phyloP scores from a whole-genome alignment of 1,284 basidiomycete species.

The Leccinum fallax region DNA sequence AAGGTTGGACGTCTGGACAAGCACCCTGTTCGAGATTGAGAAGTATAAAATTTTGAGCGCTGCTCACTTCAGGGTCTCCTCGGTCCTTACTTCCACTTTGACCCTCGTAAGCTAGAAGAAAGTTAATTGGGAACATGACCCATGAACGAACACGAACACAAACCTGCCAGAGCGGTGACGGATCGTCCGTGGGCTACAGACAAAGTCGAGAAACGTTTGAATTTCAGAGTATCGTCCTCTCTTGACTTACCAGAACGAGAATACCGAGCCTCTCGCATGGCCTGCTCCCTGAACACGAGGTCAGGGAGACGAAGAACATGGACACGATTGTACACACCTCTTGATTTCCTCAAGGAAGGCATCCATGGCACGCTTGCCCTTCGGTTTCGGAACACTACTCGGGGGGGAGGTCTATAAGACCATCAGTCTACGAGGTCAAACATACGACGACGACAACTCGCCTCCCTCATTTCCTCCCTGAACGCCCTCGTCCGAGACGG shows the following conservation, averaged over 20 bases:
- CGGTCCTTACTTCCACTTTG: conserved; percentile 88
- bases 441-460: conserved; percentile 10
- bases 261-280: conserved; percentile 82
- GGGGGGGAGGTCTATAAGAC: conserved; percentile 54
- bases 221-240: not conserved
- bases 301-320: not conserved
- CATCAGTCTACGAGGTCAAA: conserved; percentile 4
- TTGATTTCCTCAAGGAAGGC: conserved; percentile 93
- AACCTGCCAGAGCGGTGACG: conserved; percentile 85
- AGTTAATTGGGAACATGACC: conserved; percentile 2
- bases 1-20: conserved; percentile 83
- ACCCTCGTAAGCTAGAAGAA: conserved; percentile 70
- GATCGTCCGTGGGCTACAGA: conserved; percentile 57
- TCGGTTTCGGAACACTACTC: conserved; percentile 58
- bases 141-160: conserved; percentile 22
- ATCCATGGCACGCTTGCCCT: conserved; percentile 93
- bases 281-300: conserved; percentile 73
- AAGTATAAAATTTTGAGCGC: not conserved
- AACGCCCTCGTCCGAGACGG: conserved; percentile 36
- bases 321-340: conserved; percentile 47
- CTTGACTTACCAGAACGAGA: conserved; percentile 62
- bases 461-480: conserved; percentile 38
- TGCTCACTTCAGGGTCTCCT: conserved; percentile 74
- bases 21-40: conserved; percentile 7
- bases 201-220: not conserved